phyloP scores from a whole-genome alignment of 352 stramenopile species.

The Thraustochytrium sp. region DNA sequence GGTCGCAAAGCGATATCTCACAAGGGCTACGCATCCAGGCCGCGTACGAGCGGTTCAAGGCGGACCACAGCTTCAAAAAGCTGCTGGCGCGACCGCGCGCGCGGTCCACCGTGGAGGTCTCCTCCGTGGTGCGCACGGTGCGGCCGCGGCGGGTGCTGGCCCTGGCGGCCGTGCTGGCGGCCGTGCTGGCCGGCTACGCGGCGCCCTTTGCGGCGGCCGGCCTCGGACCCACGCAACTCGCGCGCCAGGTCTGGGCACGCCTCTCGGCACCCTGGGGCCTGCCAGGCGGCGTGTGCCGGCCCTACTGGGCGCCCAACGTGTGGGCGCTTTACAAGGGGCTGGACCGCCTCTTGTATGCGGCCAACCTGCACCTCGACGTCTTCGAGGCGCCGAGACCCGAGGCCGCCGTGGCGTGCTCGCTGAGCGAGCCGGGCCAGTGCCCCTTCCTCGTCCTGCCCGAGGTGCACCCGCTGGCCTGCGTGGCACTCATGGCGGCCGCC shows the following conservation, averaged over 20 bases:
- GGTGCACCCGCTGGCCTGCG: not conserved
- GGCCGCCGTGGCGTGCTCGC: not conserved
- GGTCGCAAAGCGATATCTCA: not conserved
- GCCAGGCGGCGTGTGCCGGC: not conserved
- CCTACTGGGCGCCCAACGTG: conserved; percentile 32
- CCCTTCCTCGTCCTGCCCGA: not conserved
- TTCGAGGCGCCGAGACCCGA: not conserved
- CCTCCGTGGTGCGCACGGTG: not conserved
- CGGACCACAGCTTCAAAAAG: conserved; percentile 1
- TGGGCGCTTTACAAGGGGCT: conserved; percentile 36
- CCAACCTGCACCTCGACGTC: not conserved
- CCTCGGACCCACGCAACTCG: not conserved
- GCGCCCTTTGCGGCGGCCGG: not conserved
- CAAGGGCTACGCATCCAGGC: not conserved
- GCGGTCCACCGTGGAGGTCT: not conserved
- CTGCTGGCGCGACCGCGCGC: conserved; percentile 9
- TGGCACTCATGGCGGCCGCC: not conserved
- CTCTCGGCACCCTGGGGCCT: not conserved
- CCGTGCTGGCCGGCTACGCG: not conserved
- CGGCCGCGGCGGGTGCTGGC: not conserved
- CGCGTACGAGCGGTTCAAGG: conserved; percentile 17
- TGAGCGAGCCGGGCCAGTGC: not conserved
- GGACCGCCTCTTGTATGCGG: not conserved
- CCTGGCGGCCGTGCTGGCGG: not conserved
- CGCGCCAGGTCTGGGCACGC: not conserved